These are phyloP conservation scores for sunflower (Helianthus annuus) DNA, from an alignment of 129 eudicot species.

Conservation along the genomic window HanXRQr2.0-SUNRISE NC_035442.2:151613037-151613536, in stretches of 20 bases:
- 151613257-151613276: conserved; percentile 50
- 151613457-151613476: conserved; percentile 41
- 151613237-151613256: conserved; percentile 50
- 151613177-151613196: conserved; percentile 45
- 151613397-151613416: conserved; percentile 33
- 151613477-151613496: conserved; percentile 41
- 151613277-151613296: conserved; percentile 51
- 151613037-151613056: conserved; percentile 28
- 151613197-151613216: conserved; percentile 42
- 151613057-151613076: conserved; percentile 41
- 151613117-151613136: conserved; percentile 33
- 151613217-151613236: conserved; percentile 40
- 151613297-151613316: conserved; percentile 48
- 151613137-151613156: conserved; percentile 46
- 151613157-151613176: conserved; percentile 57
- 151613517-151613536: neutral
- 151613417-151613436: conserved; percentile 38
- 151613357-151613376: conserved; percentile 43
- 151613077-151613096: conserved; percentile 54
- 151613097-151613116: conserved; percentile 51
- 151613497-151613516: conserved; percentile 31
- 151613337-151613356: conserved; percentile 39
- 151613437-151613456: conserved; percentile 36
- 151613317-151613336: conserved; percentile 48
- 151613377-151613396: conserved; percentile 42